Evolutionary conservation across 2,329 filamentous ascomycete species (phyloP).

Genomic region (Fusarium gaditjirri): DNA sequence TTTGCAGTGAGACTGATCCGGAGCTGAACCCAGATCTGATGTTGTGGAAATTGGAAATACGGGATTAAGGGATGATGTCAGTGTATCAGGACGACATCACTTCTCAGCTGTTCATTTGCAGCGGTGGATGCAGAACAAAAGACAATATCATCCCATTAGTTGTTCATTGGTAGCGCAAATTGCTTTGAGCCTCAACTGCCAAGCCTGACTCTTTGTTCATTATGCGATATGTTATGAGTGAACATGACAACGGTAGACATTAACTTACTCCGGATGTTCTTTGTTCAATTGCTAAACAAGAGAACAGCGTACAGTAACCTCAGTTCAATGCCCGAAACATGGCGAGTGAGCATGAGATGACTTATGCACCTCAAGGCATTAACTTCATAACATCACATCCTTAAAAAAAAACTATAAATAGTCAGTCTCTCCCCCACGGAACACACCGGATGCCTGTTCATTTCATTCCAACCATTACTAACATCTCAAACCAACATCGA

Average conservation of each 20-base stretch:
- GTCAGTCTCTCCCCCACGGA: too few species aligned
- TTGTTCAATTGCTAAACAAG: neutral
- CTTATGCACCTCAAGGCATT: neutral
- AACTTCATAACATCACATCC: neutral
- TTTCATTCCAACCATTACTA: too few species aligned
- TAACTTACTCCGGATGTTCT: neutral
- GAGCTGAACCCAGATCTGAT: neutral
- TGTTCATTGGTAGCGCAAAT: neutral
- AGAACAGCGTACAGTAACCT: neutral
- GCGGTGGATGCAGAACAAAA: neutral
- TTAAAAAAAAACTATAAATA: neutral
- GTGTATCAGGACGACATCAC: too few species aligned
- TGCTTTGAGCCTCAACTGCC: neutral
- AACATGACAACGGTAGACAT: neutral
- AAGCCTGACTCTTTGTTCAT: neutral
- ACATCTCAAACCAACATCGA: neutral
- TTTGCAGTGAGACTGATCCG: neutral
- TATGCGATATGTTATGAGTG: neutral
- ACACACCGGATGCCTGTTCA: neutral
- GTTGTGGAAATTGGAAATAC: neutral
- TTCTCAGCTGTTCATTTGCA: neutral
- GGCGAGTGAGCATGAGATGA: neutral
- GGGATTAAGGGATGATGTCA: rapidly evolving
- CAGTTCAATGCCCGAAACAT: neutral
- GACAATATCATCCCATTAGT: neutral